A percentile compares a stretch with the other conserved stretches of the same genome.
These are phyloP conservation scores for Porcisia deanei DNA, from an alignment of 208 protist species.

Conservation along the genomic window DNA sequence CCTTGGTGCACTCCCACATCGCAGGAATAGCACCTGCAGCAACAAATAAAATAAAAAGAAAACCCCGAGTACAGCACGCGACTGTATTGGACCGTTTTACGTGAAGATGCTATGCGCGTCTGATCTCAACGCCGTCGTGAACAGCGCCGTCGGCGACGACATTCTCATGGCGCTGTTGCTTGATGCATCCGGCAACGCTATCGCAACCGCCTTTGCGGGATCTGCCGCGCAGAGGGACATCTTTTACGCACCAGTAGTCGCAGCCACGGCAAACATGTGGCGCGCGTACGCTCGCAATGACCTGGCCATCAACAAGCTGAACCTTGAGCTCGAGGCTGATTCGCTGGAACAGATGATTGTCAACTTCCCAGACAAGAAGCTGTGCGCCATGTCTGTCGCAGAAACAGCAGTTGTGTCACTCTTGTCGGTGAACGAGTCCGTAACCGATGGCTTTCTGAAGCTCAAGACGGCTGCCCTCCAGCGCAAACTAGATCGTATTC, in stretches of 20 bases:
- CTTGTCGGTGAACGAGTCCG: conserved; percentile 25
- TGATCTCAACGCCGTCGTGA: conserved; percentile 55
- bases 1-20: background rate
- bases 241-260: conserved; percentile 53
- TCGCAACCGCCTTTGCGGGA: conserved; percentile 46
- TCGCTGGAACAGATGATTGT: conserved; percentile 80
- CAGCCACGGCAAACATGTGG: conserved; percentile 76
- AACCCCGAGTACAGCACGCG: background rate
- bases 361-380: conserved; percentile 56
- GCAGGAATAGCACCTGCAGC: background rate
- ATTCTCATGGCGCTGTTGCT: conserved; percentile 62
- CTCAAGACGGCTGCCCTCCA: conserved; percentile 78
- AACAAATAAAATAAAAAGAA: background rate
- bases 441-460: conserved; percentile 82
- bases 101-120: conserved; percentile 70
- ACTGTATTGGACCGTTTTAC: background rate
- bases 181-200: conserved; percentile 53
- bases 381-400: conserved; percentile 80
- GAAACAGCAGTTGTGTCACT: conserved; percentile 59
- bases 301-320: conserved; percentile 64
- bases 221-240: conserved; percentile 27
- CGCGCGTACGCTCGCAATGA: conserved; percentile 65
- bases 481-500: conserved; percentile 49
- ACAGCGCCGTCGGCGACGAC: conserved; percentile 51
- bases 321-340: conserved; percentile 52